These are phyloP conservation scores for Eutrema japonicum DNA, from an alignment of 345 rosid genomes.

Conservation along the genomic window DNA sequence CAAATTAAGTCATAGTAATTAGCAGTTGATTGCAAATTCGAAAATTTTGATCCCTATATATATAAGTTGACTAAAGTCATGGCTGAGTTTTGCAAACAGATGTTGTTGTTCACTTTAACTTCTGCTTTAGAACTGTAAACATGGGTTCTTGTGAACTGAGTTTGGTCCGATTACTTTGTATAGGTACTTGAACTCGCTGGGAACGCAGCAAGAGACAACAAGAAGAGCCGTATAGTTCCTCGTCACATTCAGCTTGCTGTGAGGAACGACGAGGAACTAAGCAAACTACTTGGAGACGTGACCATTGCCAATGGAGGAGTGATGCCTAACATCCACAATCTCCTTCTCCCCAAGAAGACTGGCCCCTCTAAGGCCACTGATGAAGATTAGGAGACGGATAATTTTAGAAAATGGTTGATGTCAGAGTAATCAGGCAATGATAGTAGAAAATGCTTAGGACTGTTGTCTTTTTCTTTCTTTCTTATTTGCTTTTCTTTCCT, in stretches of 20 bases:
- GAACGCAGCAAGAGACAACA: conserved; percentile 88
- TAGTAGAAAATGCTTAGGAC: conserved; percentile 10
- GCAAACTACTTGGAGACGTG: conserved; percentile 90
- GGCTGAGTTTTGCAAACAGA: neutral
- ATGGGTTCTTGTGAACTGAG: neutral
- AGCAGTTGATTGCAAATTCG: neutral
- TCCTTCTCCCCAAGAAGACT: conserved; percentile 84
- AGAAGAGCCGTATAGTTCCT: conserved; percentile 88
- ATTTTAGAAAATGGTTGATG: neutral
- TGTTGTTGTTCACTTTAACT: neutral
- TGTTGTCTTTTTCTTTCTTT: neutral
- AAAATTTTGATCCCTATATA: too few species aligned
- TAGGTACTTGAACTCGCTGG: conserved; percentile 92
- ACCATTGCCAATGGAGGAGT: conserved; percentile 96
- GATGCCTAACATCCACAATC: conserved; percentile 97
- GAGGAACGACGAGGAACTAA: conserved; percentile 89
- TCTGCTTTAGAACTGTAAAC: neutral
- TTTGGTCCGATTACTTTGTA: neutral
- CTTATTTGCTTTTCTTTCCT: neutral
- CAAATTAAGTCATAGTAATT: too few species aligned
- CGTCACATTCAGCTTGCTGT: conserved; percentile 91
- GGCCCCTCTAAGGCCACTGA: conserved; percentile 56
- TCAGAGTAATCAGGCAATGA: neutral
- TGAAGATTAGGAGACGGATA: conserved; percentile 56
- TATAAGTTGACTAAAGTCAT: too few species aligned